Conservation (phyloP, 306 rosid genomes). For the Hylodesmum podocarpum region DNA sequence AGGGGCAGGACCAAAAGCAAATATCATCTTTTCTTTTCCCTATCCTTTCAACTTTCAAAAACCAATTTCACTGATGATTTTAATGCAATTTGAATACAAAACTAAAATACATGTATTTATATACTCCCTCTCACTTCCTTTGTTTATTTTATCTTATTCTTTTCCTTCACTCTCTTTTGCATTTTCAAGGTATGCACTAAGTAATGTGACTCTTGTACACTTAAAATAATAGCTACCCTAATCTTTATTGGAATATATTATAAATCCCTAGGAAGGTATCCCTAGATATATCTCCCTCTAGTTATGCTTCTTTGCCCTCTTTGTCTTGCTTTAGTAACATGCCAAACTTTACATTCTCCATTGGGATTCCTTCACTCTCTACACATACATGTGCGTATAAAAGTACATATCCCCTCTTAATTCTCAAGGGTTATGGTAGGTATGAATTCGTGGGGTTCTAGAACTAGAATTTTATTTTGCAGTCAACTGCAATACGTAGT, state of each 20-base stretch:
- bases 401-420: slow-evolving; percentile 33
- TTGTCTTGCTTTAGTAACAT: slow-evolving; percentile 80
- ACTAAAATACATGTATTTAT: slow-evolving; percentile 2
- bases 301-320: slow-evolving; percentile 40
- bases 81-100: slow-evolving; percentile 56
- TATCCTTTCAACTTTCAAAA: slow-evolving; percentile 57
- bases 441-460: slow-evolving; percentile 26
- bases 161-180: slow-evolving; percentile 3
- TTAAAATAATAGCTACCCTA: slow-evolving; percentile 36
- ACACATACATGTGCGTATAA: slow-evolving; percentile 9
- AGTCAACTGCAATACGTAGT: no score
- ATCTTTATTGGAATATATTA: slow-evolving; percentile 44
- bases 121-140: slow-evolving; percentile 12
- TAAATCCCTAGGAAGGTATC: slow-evolving; percentile 78
- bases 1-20: slow-evolving; percentile 48
- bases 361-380: slow-evolving; percentile 78
- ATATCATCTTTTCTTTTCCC: slow-evolving; percentile 57
- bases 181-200: slow-evolving; percentile 65
- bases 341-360: slow-evolving; percentile 76
- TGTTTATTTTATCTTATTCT: slow-evolving; percentile 26
- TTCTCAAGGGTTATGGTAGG: slow-evolving; percentile 39
- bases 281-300: slow-evolving; percentile 48
- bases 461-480: no score
- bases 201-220: slow-evolving; percentile 39
- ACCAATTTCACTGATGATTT: slow-evolving; percentile 56